Percentiles rank a stretch among this genome's conserved stretches.
These are phyloP conservation scores for Tuber microsphaerosporum DNA, from an alignment of 495 filamentous ascomycete species.

Conservation along the genomic window DNA sequence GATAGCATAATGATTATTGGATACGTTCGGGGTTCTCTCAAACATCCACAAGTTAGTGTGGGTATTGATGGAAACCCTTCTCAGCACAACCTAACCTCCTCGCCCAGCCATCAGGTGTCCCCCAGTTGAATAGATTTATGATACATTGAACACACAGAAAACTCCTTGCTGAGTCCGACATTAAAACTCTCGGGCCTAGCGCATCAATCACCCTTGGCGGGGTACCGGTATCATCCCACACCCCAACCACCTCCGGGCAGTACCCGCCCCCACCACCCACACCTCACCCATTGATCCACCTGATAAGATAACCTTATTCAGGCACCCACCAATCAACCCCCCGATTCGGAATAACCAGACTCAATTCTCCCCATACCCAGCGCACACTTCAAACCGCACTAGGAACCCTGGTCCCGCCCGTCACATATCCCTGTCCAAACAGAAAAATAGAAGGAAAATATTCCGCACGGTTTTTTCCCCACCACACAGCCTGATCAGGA, in stretches of 20 bases:
- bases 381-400: background rate
- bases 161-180: background rate
- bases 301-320: slow-evolving; percentile 4
- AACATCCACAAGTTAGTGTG: background rate
- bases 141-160: too few relatives aligned
- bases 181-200: background rate
- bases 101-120: too few relatives aligned
- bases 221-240: background rate
- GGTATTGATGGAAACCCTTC: background rate
- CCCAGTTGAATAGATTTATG: too few relatives aligned
- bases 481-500: background rate
- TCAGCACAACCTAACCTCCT: too few relatives aligned
- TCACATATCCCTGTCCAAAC: background rate
- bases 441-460: background rate
- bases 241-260: background rate
- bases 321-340: background rate
- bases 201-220: background rate
- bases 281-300: background rate
- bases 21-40: background rate
- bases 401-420: background rate
- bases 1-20: too few relatives aligned
- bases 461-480: background rate
- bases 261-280: background rate
- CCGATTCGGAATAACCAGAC: background rate
- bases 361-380: background rate